A percentile compares a stretch with the other conserved stretches of the same genome.
Evolutionary conservation across 2,329 filamentous ascomycete genomes (phyloP).

Genomic region (Pseudocercospora vitis): DNA sequence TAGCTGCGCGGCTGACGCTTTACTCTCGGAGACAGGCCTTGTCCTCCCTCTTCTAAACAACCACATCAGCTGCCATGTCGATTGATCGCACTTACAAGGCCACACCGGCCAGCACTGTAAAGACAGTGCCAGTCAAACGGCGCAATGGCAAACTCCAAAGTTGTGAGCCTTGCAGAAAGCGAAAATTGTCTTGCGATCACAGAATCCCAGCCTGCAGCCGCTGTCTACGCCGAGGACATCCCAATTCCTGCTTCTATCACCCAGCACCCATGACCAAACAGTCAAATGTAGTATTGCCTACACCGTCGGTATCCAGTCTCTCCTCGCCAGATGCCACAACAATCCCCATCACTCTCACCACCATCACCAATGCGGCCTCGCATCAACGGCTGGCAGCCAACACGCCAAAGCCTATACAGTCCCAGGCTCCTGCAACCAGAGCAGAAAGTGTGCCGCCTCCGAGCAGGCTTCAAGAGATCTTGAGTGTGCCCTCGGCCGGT

Average conservation of each 20-base stretch:
- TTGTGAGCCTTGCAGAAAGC: constrained; percentile 29
- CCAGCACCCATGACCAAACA: constrained; percentile 28
- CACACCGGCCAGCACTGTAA: neutral
- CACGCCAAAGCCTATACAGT: neutral
- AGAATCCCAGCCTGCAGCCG: constrained; percentile 25
- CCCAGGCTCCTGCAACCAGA: neutral
- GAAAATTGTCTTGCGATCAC: constrained; percentile 32
- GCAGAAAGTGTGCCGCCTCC: constrained; percentile 11
- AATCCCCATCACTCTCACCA: neutral
- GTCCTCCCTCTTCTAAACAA: no score
- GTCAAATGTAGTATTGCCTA: neutral
- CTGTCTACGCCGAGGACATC: constrained; percentile 23
- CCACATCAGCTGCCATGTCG: neutral
- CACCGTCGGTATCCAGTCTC: constrained; percentile 7
- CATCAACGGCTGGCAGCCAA: neutral
- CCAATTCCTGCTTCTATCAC: constrained; percentile 27
- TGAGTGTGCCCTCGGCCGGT: constrained; percentile 25
- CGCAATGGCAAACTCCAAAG: constrained; percentile 30
- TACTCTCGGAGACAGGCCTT: no score
- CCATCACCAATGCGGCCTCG: constrained; percentile 1
- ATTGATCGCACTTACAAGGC: constrained; percentile 3
- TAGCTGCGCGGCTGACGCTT: no score
- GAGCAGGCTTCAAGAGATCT: constrained; percentile 11
- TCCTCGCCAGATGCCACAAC: neutral
- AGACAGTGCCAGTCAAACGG: constrained; percentile 23